phyloP scores from a whole-genome alignment of 495 filamentous ascomycete species.

The Elaphomyces granulatus region DNA sequence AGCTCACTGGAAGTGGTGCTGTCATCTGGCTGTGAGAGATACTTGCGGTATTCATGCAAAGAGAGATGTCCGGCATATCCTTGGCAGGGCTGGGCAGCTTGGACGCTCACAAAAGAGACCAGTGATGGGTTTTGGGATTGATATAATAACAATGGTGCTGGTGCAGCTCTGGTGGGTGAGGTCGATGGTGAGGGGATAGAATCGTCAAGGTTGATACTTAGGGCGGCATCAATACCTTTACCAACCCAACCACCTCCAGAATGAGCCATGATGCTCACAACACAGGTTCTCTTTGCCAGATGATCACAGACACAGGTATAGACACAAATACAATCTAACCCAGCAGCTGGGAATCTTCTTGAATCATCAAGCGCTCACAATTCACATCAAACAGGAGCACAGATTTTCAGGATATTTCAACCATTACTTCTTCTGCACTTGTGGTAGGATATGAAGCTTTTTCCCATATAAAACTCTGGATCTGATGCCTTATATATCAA shows the following conservation, averaged over 20 bases:
- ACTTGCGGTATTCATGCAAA: slow-evolving; percentile 24
- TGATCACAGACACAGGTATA: not conserved
- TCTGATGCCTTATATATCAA: no score
- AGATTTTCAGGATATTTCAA: no score
- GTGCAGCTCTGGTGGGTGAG: not conserved
- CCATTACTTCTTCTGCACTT: not conserved
- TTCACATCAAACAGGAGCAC: no score
- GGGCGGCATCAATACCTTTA: not conserved
- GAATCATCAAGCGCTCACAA: not conserved
- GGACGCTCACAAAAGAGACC: slow-evolving; percentile 11
- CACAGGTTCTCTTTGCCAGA: not conserved
- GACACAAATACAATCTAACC: not conserved
- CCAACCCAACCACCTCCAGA: not conserved
- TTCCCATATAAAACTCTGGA: no score
- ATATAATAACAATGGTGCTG: slow-evolving; percentile 9
- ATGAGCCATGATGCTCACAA: not conserved
- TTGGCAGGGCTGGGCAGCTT: not conserved
- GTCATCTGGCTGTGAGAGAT: slow-evolving; percentile 17
- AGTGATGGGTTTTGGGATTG: slow-evolving; percentile 9
- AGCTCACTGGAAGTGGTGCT: slow-evolving; percentile 14
- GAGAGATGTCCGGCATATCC: slow-evolving; percentile 13
- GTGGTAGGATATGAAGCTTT: no score
- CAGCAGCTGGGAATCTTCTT: not conserved
- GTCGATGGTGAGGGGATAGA: not conserved
- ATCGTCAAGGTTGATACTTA: slow-evolving; percentile 2